Conservation (phyloP, 176 grass and related monocot genomes). For the Triticum urartu region DNA sequence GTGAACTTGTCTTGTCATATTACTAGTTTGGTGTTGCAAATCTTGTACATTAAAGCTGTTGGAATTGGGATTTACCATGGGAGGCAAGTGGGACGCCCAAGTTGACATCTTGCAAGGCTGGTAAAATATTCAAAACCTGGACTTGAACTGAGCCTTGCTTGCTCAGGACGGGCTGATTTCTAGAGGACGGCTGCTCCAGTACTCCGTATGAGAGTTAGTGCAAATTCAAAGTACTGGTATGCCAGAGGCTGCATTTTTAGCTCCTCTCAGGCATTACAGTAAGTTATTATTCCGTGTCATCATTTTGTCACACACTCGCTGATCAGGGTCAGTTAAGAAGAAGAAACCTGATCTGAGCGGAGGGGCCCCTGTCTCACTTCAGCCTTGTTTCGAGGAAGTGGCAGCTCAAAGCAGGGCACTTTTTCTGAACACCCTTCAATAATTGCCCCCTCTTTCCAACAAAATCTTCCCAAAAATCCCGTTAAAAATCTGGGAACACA, state of each 20-base stretch:
- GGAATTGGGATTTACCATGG: not conserved
- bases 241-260: not conserved
- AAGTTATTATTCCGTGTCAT: not conserved
- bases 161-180: slow-evolving; percentile 4
- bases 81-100: slow-evolving; percentile 33
- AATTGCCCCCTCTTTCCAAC: slow-evolving; percentile 28
- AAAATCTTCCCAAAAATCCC: slow-evolving; percentile 34
- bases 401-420: slow-evolving; percentile 12
- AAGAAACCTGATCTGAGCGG: slow-evolving; percentile 25
- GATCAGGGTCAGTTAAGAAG: slow-evolving; percentile 15
- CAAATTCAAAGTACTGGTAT: not conserved
- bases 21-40: slow-evolving; percentile 18
- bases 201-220: not conserved
- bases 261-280: not conserved
- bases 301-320: not conserved
- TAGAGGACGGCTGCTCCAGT: not conserved
- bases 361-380: not conserved
- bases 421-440: slow-evolving; percentile 19
- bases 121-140: not conserved
- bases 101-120: slow-evolving; percentile 31
- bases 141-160: not conserved
- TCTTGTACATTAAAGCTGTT: slow-evolving; percentile 33
- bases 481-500: slow-evolving; percentile 1
- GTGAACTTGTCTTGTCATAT: slow-evolving; percentile 17
- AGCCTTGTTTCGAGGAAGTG: slow-evolving; percentile 29